phyloP scores from a whole-genome alignment of 1,284 basidiomycete species.

The Cutaneotrichosporon mucoides region DNA sequence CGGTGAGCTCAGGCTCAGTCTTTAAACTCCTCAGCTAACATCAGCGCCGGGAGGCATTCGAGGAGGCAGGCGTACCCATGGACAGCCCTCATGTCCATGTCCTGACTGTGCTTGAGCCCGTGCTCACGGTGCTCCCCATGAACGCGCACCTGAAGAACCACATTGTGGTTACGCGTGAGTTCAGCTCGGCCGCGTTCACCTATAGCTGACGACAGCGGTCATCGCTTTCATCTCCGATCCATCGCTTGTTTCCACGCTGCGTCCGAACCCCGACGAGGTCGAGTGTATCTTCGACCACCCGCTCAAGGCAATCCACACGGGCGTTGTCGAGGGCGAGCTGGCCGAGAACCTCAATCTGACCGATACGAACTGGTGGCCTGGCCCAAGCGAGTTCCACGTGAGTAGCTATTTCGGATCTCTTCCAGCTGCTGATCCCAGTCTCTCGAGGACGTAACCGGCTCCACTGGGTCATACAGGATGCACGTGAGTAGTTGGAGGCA shows the following conservation, averaged over 20 bases:
- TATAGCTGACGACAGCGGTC: constrained; percentile 58
- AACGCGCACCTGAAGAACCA: constrained; percentile 45
- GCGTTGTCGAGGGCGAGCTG: constrained; percentile 50
- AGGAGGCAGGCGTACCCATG: constrained; percentile 70
- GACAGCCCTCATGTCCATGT: constrained; percentile 57
- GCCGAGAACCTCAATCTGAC: constrained; percentile 54
- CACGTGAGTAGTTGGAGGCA: constrained; percentile 32
- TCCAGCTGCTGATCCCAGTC: constrained; percentile 26
- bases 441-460: constrained; percentile 40
- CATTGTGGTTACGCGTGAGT: constrained; percentile 46
- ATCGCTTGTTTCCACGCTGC: constrained; percentile 55
- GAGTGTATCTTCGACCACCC: constrained; percentile 73
- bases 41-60: constrained; percentile 72
- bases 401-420: constrained; percentile 10
- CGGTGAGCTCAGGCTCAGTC: constrained; percentile 54
- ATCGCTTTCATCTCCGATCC: constrained; percentile 63
- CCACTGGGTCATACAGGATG: constrained; percentile 57
- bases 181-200: too few relatives aligned
- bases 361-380: constrained; percentile 71
- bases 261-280: constrained; percentile 64
- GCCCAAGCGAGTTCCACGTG: constrained; percentile 63
- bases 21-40: background rate
- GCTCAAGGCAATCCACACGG: constrained; percentile 60
- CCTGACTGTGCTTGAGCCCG: constrained; percentile 64
- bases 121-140: constrained; percentile 67